Evolutionary conservation across 2,329 filamentous ascomycete species (phyloP).

Genomic region (Lecanosticta acicola): DNA sequence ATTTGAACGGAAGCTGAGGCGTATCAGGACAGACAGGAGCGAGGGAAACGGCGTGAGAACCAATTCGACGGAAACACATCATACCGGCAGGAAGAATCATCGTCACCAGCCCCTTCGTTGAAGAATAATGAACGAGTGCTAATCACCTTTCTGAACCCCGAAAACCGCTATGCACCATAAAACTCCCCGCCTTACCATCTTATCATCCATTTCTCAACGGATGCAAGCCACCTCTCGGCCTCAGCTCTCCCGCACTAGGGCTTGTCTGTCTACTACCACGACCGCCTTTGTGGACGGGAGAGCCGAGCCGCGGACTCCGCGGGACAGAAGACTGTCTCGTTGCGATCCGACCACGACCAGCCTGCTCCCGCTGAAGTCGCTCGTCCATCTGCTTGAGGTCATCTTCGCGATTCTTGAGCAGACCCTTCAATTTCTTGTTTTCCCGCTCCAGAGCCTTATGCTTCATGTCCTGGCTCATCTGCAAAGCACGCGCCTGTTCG

Average conservation of each 20-base stretch:
- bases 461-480: constrained; percentile 22
- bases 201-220: constrained; percentile 15
- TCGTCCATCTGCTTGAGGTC: constrained; percentile 31
- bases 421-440: constrained; percentile 25
- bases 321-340: constrained; percentile 35
- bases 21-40: too few relatives aligned
- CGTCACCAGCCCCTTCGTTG: too few relatives aligned
- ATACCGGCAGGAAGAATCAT: too few relatives aligned
- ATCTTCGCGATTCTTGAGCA: constrained; percentile 26
- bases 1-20: too few relatives aligned
- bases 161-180: neutral
- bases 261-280: constrained; percentile 27
- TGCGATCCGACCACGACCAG: constrained; percentile 30
- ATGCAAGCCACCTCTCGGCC: constrained; percentile 16
- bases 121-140: too few relatives aligned
- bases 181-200: neutral
- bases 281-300: constrained; percentile 27
- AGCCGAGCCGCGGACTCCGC: constrained; percentile 31
- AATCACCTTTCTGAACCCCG: neutral
- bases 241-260: constrained; percentile 25
- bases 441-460: constrained; percentile 22
- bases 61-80: too few relatives aligned
- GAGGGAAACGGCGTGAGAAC: too few relatives aligned
- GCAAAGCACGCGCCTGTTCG: constrained; percentile 23
- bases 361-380: constrained; percentile 31